A percentile compares a stretch with the other conserved stretches of the same genome.
Evolutionary conservation across 1,284 basidiomycete species (phyloP).

Genomic region (Filobasidium uniguttulatum): DNA sequence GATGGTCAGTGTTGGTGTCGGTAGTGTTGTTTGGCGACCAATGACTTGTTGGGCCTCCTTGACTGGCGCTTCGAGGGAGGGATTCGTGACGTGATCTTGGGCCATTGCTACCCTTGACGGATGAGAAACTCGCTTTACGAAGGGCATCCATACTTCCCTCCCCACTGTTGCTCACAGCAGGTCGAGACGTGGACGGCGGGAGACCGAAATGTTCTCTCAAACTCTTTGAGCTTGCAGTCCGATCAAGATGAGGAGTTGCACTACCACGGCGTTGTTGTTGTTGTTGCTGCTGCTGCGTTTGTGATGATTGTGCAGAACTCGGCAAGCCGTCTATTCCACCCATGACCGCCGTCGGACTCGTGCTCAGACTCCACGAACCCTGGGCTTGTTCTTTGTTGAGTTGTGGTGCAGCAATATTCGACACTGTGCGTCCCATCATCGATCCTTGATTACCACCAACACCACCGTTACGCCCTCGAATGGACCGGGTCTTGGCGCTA

Average conservation of each 20-base stretch:
- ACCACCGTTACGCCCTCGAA: too few relatives aligned
- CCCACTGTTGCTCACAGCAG: neutral
- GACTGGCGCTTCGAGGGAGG: neutral
- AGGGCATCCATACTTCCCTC: neutral
- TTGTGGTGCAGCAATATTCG: neutral
- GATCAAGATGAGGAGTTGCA: neutral
- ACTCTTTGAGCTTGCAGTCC: neutral
- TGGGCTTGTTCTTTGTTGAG: neutral
- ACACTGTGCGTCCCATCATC: neutral
- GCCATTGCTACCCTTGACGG: neutral
- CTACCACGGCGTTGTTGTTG: too few relatives aligned
- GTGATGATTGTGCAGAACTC: neutral
- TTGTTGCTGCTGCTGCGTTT: too few relatives aligned
- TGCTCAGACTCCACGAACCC: neutral
- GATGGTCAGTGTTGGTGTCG: neutral
- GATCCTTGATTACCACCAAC: too few relatives aligned
- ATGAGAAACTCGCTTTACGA: neutral
- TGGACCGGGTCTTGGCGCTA: neutral
- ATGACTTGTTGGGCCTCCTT: neutral
- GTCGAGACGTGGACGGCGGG: neutral
- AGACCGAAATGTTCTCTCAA: neutral
- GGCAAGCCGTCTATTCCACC: too few relatives aligned
- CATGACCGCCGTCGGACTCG: neutral
- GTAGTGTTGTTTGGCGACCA: too few relatives aligned
- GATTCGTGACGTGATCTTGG: conserved; percentile 1